phyloP scores from a whole-genome alignment of 306 rosid genomes.

The Fragaria iinumae region DNA sequence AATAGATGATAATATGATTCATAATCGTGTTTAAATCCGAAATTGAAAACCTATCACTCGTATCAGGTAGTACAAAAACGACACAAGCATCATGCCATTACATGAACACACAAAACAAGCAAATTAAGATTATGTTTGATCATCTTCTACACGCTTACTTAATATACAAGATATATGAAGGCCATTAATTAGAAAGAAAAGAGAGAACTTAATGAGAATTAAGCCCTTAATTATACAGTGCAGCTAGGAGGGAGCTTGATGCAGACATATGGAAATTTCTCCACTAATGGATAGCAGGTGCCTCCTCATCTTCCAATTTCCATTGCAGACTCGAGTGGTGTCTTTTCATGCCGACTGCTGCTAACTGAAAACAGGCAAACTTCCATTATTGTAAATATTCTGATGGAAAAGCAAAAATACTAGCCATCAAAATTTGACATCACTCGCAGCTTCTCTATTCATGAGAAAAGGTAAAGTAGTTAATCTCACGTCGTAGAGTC shows the following conservation, averaged over 20 bases:
- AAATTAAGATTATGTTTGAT: not conserved
- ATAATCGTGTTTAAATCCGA: not conserved
- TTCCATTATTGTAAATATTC: constrained; percentile 2
- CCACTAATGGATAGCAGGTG: constrained; percentile 8
- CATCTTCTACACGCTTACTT: constrained; percentile 15
- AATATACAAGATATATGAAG: constrained; percentile 14
- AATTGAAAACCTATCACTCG: not conserved
- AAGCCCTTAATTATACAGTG: constrained; percentile 15
- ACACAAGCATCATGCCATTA: not conserved
- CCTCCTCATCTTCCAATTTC: constrained; percentile 18
- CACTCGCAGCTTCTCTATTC: not conserved
- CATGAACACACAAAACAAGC: constrained; percentile 22
- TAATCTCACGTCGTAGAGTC: constrained; percentile 15
- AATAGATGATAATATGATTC: not conserved
- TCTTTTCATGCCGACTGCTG: constrained; percentile 26
- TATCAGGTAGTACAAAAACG: not conserved
- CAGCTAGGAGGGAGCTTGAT: not conserved
- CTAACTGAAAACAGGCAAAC: constrained; percentile 25
- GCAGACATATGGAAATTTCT: not conserved
- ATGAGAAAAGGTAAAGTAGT: not conserved
- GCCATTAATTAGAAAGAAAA: constrained; percentile 5
- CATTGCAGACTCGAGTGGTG: constrained; percentile 25
- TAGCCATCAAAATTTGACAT: not conserved
- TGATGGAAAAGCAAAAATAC: not conserved
- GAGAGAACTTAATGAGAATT: not conserved